A percentile compares a stretch with the other conserved stretches of the same genome.
Conservation (phyloP, 257 asterid genomes). For the Paraleonurus japonicus region DNA sequence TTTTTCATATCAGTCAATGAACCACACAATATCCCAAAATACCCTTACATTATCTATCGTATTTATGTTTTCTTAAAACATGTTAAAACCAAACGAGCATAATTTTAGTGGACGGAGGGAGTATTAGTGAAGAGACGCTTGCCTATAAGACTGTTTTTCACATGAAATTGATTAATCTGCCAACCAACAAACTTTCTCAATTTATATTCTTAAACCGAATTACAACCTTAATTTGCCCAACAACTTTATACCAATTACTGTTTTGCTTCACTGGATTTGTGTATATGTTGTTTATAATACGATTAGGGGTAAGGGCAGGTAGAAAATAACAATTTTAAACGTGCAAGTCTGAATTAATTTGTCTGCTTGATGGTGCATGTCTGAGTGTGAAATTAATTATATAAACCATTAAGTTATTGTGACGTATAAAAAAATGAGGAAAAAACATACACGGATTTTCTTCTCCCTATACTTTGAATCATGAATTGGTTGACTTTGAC, state of each 20-base stretch:
- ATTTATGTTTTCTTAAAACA: too few relatives aligned
- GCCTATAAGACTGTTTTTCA: too few relatives aligned
- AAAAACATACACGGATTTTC: slow-evolving; percentile 22
- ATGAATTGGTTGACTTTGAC: slow-evolving; percentile 24
- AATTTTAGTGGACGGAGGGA: too few relatives aligned
- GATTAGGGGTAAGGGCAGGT: slow-evolving; percentile 5
- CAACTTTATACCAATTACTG: background rate
- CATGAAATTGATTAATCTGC: too few relatives aligned
- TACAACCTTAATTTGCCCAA: background rate
- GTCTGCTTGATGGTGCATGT: slow-evolving; percentile 27
- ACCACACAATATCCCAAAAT: too few relatives aligned
- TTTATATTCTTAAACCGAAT: background rate
- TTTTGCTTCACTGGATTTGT: slow-evolving; percentile 11
- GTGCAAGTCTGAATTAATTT: slow-evolving; percentile 27
- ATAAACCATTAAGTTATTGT: background rate
- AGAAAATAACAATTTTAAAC: slow-evolving; percentile 13
- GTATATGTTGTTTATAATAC: background rate
- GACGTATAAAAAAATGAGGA: slow-evolving; percentile 6
- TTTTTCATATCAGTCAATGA: too few relatives aligned
- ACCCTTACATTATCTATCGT: too few relatives aligned
- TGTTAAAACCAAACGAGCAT: too few relatives aligned
- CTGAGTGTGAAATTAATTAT: slow-evolving; percentile 9
- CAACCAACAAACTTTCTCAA: background rate
- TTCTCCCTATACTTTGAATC: background rate
- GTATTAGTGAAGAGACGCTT: too few relatives aligned